Conservation (phyloP, 1,284 basidiomycete genomes). For the Takashimella koratensis region DNA sequence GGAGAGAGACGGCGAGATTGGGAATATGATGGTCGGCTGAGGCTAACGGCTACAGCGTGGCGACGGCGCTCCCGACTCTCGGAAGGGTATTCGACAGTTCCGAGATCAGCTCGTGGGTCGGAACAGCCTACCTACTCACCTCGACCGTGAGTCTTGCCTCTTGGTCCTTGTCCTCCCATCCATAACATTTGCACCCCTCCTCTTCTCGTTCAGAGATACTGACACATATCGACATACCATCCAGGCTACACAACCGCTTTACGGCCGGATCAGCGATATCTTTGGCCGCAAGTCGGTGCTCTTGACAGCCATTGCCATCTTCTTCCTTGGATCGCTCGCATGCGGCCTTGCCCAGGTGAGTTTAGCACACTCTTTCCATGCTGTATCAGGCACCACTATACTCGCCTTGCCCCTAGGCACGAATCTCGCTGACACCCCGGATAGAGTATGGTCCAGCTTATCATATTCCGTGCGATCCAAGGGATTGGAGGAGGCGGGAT, state of each 20-base stretch:
- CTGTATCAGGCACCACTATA: neutral
- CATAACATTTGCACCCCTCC: neutral
- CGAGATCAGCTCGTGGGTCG: constrained; percentile 62
- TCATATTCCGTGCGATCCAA: constrained; percentile 57
- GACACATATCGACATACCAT: neutral
- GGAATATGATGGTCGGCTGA: constrained; percentile 23
- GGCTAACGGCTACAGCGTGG: constrained; percentile 55
- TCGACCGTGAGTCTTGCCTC: constrained; percentile 7
- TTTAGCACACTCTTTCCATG: neutral
- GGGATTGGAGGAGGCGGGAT: constrained; percentile 34
- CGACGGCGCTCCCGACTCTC: constrained; percentile 64
- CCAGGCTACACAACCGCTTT: constrained; percentile 55
- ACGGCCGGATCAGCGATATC: constrained; percentile 68
- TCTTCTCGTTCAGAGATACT: neutral
- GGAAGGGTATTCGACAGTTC: constrained; percentile 62
- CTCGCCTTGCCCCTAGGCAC: neutral
- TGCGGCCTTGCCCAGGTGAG: constrained; percentile 53
- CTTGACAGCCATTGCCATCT: constrained; percentile 54
- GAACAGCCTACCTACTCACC: constrained; percentile 31
- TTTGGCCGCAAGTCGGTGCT: constrained; percentile 64
- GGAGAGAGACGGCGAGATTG: neutral
- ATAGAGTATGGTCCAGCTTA: constrained; percentile 62
- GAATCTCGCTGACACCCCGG: constrained; percentile 54
- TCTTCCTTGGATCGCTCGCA: constrained; percentile 52
- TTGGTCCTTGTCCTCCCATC: neutral